Evolutionary conservation across 495 filamentous ascomycete genomes (phyloP), one percentile per base, ranked within the genome.

Genomic region (Emericellopsis terricola): DNA sequence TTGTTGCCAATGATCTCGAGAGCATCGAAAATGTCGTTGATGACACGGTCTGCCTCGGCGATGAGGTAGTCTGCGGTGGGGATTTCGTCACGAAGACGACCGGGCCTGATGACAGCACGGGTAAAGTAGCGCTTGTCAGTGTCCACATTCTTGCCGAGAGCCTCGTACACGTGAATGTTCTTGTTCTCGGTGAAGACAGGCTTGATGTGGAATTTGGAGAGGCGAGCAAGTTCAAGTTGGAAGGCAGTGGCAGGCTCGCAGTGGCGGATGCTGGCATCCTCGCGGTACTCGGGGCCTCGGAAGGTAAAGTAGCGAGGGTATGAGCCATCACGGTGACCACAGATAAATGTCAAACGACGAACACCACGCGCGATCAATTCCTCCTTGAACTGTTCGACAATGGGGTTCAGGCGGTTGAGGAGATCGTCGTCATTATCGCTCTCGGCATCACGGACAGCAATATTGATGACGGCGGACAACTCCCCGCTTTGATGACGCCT

Each of bases 261-360:
- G 58, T 97, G 91, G 60, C 89, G 87, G 56, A 97, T 96, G 50
- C 78, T 89, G 49, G 78, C 68, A 45, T 96, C 89, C 56, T 97
- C 89, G 33, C 69, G 66, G 55, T 89, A 96, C 33, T 65, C 57
- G 21, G 91, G 86, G 3, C 86, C 86, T 45, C 89, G 76, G 81
- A 96, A 96, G 26, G 89, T 97, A 64, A 78, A 96, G 68, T 97
- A 96, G 14, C 80, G 83, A 19, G 91, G 89, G 51, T 96, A 94
- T 16, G 84, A 81, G 29, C 91, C 91, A 50, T 96, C 78, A 43
- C 78, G 82, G 60, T 81, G 81, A 29, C 89, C 89, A 50, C 89
- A 96, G 50, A 96, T 85, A 63, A 97, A 94, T 20, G 83, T 96
- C 8, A 97, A 59, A 39, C 89, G 78, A 36, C 89, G 84, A 34